These are phyloP conservation scores for Arthrobotrys entomopaga DNA, from an alignment of 2,329 filamentous ascomycete species.

Conservation along the genomic window DNA sequence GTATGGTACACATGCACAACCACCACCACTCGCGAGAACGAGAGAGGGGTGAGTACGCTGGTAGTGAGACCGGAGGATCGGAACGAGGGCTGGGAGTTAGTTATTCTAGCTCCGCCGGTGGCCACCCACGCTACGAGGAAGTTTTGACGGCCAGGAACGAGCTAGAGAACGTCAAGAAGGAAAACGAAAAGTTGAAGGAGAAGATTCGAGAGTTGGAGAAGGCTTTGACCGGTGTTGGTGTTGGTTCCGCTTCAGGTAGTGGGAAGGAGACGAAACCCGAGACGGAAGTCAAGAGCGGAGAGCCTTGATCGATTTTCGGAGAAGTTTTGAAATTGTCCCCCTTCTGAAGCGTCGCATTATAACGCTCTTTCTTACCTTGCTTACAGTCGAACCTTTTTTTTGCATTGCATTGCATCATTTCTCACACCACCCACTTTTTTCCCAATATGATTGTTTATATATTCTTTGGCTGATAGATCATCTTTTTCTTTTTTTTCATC, in stretches of 20 bases:
- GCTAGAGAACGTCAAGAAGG: conserved; percentile 71
- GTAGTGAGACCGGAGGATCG: conserved; percentile 49
- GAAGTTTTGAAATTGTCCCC: not conserved
- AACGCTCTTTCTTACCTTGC: not conserved
- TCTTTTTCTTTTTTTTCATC: too few relatives aligned
- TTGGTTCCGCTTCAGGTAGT: not conserved
- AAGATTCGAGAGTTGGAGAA: conserved; percentile 72
- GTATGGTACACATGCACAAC: conserved; percentile 39
- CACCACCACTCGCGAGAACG: conserved; percentile 54
- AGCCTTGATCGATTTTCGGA: conserved; percentile 17
- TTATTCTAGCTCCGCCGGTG: conserved; percentile 31
- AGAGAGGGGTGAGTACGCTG: conserved; percentile 48
- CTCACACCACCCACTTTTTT: not conserved
- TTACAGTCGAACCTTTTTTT: not conserved
- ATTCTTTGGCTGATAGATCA: conserved; percentile 24
- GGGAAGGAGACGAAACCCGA: conserved; percentile 34
- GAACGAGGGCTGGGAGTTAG: conserved; percentile 48
- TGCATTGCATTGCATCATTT: not conserved
- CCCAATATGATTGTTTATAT: not conserved
- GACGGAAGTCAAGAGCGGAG: conserved; percentile 43
- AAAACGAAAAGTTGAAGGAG: conserved; percentile 72
- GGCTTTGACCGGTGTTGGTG: conserved; percentile 52
- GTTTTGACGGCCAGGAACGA: conserved; percentile 71
- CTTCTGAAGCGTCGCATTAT: not conserved
- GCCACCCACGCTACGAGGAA: conserved; percentile 62